Conservation (phyloP, 2,329 filamentous ascomycete species). For the Magnaporthiopsis poae region DNA sequence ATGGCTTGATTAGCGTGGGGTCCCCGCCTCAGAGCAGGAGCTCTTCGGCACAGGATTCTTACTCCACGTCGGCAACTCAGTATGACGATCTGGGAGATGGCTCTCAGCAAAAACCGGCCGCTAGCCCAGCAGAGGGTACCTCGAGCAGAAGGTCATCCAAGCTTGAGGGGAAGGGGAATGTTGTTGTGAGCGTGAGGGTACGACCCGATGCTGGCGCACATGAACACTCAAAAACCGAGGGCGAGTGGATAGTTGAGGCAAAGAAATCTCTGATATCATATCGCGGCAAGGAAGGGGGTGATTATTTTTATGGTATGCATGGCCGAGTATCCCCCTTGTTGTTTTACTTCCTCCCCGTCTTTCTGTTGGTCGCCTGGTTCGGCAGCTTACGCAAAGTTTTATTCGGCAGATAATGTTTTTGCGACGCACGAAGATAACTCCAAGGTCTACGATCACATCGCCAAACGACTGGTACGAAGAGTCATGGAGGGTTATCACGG, state of each 20-base stretch:
- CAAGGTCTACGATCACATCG: slow-evolving; percentile 85
- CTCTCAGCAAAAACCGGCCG: slow-evolving; percentile 23
- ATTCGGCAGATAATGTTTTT: slow-evolving; percentile 78
- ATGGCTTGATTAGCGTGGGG: slow-evolving; percentile 64
- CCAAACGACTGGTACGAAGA: slow-evolving; percentile 84
- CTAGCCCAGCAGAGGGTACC: slow-evolving; percentile 10
- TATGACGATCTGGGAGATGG: slow-evolving; percentile 69
- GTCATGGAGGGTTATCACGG: slow-evolving; percentile 99
- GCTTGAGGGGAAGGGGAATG: slow-evolving; percentile 78
- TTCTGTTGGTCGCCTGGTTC: neutral
- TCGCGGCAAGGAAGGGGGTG: slow-evolving; percentile 77
- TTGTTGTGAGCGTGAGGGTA: slow-evolving; percentile 88
- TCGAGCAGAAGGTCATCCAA: slow-evolving; percentile 42
- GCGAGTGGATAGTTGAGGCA: slow-evolving; percentile 87
- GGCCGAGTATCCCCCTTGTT: neutral
- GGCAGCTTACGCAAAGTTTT: neutral
- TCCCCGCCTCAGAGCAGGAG: slow-evolving; percentile 82
- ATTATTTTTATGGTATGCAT: slow-evolving; percentile 76
- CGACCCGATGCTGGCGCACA: slow-evolving; percentile 67
- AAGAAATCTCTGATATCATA: slow-evolving; percentile 74
- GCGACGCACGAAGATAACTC: slow-evolving; percentile 87
- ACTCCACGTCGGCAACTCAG: slow-evolving; percentile 79
- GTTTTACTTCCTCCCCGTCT: neutral
- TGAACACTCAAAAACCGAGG: slow-evolving; percentile 51
- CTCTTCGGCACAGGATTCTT: slow-evolving; percentile 85